Evolutionary conservation across 257 asterid genomes (phyloP).

Genomic region (Galeopsis tetrahit): DNA sequence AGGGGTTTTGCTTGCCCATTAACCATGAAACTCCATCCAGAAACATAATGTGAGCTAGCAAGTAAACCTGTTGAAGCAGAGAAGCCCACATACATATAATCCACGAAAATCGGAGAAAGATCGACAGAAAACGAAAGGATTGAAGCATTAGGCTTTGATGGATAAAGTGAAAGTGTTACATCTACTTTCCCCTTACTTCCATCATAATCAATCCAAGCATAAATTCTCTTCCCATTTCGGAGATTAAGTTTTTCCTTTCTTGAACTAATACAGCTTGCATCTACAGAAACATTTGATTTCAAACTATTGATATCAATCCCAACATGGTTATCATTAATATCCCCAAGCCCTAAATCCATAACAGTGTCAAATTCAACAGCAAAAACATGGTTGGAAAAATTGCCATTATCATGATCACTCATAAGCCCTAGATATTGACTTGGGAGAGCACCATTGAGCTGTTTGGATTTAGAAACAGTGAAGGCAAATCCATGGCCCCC

Average conservation of each 20-base stretch:
- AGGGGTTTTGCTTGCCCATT: slow-evolving; percentile 59
- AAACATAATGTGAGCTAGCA: slow-evolving; percentile 68
- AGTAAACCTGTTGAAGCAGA: slow-evolving; percentile 84
- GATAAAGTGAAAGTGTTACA: slow-evolving; percentile 64
- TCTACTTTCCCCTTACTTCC: slow-evolving; percentile 38
- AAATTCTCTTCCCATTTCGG: slow-evolving; percentile 55
- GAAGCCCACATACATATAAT: slow-evolving; percentile 77
- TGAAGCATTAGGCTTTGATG: slow-evolving; percentile 56
- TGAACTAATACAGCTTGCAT: slow-evolving; percentile 49
- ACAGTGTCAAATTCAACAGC: slow-evolving; percentile 84
- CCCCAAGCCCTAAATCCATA: slow-evolving; percentile 50
- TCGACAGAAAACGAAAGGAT: slow-evolving; percentile 58
- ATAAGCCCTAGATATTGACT: slow-evolving; percentile 67
- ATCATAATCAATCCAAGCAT: slow-evolving; percentile 78
- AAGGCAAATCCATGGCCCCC: slow-evolving; percentile 86
- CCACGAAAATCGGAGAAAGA: slow-evolving; percentile 56
- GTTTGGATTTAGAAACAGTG: slow-evolving; percentile 43
- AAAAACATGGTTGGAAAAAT: slow-evolving; percentile 60
- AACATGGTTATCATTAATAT: slow-evolving; percentile 71
- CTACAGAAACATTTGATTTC: slow-evolving; percentile 56
- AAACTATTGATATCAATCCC: slow-evolving; percentile 69
- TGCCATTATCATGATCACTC: slow-evolving; percentile 48
- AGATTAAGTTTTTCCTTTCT: slow-evolving; percentile 43
- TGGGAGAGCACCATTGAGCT: slow-evolving; percentile 51
- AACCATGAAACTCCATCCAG: slow-evolving; percentile 78